Evolutionary conservation across 1,284 basidiomycete genomes (phyloP).

Genomic region (Limonomyces culmigenus): DNA sequence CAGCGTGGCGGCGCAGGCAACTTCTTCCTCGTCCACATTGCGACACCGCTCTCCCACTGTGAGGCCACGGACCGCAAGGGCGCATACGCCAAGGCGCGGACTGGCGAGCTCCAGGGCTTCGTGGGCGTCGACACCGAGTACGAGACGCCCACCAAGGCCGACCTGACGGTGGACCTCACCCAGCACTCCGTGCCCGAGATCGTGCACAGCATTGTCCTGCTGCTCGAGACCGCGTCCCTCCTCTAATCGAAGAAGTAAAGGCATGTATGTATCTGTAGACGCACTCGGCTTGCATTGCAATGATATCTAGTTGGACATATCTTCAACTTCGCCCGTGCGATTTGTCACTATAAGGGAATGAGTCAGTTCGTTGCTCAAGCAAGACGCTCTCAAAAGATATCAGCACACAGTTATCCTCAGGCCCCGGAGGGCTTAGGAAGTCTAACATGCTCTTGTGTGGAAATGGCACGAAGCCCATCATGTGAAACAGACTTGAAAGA

Average conservation of each 20-base stretch:
- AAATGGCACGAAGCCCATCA: no score
- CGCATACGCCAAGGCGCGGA: constrained; percentile 69
- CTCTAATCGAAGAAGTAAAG: constrained; percentile 51
- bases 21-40: constrained; percentile 92
- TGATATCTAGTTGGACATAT: no score
- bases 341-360: no score
- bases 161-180: constrained; percentile 72
- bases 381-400: no score
- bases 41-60: constrained; percentile 80
- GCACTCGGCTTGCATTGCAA: no score
- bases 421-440: no score
- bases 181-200: constrained; percentile 82
- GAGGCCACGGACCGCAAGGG: constrained; percentile 83
- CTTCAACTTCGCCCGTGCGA: no score
- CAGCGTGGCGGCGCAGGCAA: constrained; percentile 74
- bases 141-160: constrained; percentile 69
- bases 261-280: neutral
- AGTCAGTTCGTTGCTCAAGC: no score
- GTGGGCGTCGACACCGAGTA: constrained; percentile 79
- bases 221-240: constrained; percentile 33
- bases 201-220: constrained; percentile 69
- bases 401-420: no score
- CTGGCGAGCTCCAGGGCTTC: constrained; percentile 78
- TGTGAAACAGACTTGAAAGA: no score
- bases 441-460: no score